Percentiles rank a stretch among this genome's conserved stretches.
Evolutionary conservation across 148 eudicot species (phyloP).

Genomic region (Silene conica): DNA sequence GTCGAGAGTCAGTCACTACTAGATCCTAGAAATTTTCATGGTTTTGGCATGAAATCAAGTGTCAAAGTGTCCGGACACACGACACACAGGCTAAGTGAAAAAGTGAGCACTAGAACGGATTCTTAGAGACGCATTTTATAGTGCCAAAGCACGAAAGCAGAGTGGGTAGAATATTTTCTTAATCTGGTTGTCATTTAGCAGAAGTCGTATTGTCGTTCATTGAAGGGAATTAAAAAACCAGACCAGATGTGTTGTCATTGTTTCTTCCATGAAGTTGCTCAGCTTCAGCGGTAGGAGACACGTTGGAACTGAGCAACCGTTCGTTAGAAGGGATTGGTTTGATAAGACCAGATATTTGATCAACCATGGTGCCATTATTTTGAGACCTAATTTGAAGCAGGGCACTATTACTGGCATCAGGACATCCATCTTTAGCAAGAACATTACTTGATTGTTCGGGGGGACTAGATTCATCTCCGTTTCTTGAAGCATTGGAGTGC

Average conservation of each 20-base stretch:
- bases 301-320: constrained; percentile 22
- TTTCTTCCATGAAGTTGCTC: constrained; percentile 43
- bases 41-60: not conserved
- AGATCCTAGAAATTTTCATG: no score
- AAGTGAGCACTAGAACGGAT: not conserved
- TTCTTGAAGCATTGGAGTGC: constrained; percentile 33
- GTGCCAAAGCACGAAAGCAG: not conserved
- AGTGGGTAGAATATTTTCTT: not conserved
- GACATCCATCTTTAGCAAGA: constrained; percentile 38
- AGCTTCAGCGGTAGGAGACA: constrained; percentile 28
- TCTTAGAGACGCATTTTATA: not conserved
- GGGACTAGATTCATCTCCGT: constrained; percentile 31
- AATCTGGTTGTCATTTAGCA: not conserved
- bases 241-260: constrained; percentile 42
- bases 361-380: constrained; percentile 23
- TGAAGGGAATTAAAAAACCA: constrained; percentile 17
- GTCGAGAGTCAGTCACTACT: not conserved
- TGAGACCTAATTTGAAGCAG: constrained; percentile 35
- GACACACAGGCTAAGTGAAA: not conserved
- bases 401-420: constrained; percentile 31
- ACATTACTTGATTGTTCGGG: constrained; percentile 40
- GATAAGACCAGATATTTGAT: constrained; percentile 27
- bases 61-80: not conserved
- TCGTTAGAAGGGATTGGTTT: constrained; percentile 31
- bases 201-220: not conserved